Evolutionary conservation across 306 rosid species (phyloP).

Genomic region (Trichosanthes truncata): DNA sequence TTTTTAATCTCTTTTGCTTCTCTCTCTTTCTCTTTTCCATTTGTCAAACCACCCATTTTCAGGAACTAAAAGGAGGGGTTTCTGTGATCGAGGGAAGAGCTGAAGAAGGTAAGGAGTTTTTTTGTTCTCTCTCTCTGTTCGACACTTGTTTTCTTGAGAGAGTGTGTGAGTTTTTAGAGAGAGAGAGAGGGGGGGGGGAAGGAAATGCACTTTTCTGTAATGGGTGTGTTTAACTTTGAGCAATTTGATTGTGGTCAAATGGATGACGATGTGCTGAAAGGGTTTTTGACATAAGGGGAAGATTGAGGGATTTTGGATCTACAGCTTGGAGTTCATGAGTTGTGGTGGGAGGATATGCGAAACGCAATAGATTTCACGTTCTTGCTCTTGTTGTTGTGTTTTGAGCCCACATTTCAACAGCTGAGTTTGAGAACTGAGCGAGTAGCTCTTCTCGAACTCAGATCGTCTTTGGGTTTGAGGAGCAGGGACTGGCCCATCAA

Average conservation of each 20-base stretch:
- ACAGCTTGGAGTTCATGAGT: neutral
- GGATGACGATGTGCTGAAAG: neutral
- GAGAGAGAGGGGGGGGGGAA: neutral
- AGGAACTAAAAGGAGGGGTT: neutral
- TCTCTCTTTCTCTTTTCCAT: neutral
- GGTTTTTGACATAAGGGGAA: neutral
- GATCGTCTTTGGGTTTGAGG: slow-evolving; percentile 79
- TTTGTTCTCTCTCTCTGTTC: neutral
- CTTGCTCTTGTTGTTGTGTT: slow-evolving; percentile 25
- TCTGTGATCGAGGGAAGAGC: neutral
- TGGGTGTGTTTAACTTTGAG: slow-evolving; percentile 2
- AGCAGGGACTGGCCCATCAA: slow-evolving; percentile 81
- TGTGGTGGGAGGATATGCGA: slow-evolving; percentile 6
- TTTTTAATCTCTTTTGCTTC: neutral
- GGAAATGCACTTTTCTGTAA: slow-evolving; percentile 6
- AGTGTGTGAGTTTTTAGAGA: neutral
- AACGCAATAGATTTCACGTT: slow-evolving; percentile 6
- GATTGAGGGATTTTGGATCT: slow-evolving; percentile 3
- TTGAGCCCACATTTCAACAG: slow-evolving; percentile 56
- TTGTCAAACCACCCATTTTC: neutral
- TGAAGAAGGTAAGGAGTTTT: neutral
- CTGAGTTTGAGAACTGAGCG: slow-evolving; percentile 44
- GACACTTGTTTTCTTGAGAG: neutral
- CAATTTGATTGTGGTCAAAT: neutral
- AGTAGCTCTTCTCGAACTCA: slow-evolving; percentile 52